Conservation (phyloP, 345 rosid genomes). For the Garcia nutans region DNA sequence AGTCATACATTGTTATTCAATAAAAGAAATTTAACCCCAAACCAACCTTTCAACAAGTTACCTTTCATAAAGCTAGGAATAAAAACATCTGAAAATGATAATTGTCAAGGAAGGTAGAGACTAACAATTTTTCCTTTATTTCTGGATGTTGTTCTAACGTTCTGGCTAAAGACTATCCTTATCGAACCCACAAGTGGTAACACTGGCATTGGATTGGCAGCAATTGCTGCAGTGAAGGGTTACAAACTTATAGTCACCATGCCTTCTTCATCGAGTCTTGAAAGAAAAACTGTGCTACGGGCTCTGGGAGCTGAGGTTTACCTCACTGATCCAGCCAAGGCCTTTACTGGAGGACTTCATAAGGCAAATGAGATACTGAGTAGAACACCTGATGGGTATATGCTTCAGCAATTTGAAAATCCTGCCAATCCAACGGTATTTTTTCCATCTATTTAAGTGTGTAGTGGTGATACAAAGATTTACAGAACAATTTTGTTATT, state of each 20-base stretch:
- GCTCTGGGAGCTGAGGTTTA: constrained; percentile 75
- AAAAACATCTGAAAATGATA: neutral
- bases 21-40: neutral
- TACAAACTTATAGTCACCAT: constrained; percentile 56
- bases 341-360: constrained; percentile 37
- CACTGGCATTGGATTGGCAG: constrained; percentile 78
- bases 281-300: constrained; percentile 57
- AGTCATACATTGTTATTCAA: neutral
- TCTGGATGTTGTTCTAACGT: neutral
- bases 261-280: constrained; percentile 58
- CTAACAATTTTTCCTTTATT: neutral
- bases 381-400: constrained; percentile 62
- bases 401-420: constrained; percentile 49
- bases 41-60: neutral
- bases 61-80: neutral
- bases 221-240: constrained; percentile 61
- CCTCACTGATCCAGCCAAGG: constrained; percentile 49
- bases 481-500: neutral
- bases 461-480: neutral
- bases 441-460: neutral
- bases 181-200: constrained; percentile 70
- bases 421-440: constrained; percentile 71
- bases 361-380: constrained; percentile 55
- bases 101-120: neutral
- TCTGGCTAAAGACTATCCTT: constrained; percentile 39